These are phyloP conservation scores for Geopyxis carbonaria DNA, from an alignment of 495 filamentous ascomycete species.

Conservation along the genomic window DNA sequence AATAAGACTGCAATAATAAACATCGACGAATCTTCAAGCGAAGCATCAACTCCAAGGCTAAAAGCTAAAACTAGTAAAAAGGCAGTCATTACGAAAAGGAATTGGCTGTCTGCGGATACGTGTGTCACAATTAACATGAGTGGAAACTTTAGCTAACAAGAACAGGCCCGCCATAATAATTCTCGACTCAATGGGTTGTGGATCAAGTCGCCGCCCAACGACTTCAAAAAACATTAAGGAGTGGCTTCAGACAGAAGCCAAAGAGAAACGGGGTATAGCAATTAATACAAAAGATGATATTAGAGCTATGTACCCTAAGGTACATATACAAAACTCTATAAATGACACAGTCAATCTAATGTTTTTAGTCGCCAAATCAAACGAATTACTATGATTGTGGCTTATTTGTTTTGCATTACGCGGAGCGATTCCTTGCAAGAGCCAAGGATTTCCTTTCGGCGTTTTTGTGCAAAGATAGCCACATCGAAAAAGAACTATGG, in stretches of 20 bases:
- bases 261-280: slow-evolving; percentile 46
- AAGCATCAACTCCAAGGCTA: not conserved
- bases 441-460: slow-evolving; percentile 14
- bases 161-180: slow-evolving; percentile 57
- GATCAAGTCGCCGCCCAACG: slow-evolving; percentile 35
- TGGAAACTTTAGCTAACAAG: not conserved
- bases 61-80: not conserved
- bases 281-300: slow-evolving; percentile 45
- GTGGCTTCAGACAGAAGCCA: slow-evolving; percentile 58
- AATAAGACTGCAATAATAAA: not conserved
- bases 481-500: slow-evolving; percentile 16
- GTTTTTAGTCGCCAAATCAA: slow-evolving; percentile 42
- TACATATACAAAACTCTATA: slow-evolving; percentile 2
- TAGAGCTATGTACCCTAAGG: slow-evolving; percentile 18
- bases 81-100: not conserved
- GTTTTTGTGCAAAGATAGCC: slow-evolving; percentile 15
- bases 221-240: slow-evolving; percentile 52
- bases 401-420: slow-evolving; percentile 64
- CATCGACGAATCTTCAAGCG: not conserved
- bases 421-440: slow-evolving; percentile 48
- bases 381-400: slow-evolving; percentile 81
- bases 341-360: not conserved
- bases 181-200: slow-evolving; percentile 60
- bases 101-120: not conserved
- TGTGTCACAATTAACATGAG: not conserved